phyloP scores from a whole-genome alignment of 257 asterid species.

The Solanum clarkiae region DNA sequence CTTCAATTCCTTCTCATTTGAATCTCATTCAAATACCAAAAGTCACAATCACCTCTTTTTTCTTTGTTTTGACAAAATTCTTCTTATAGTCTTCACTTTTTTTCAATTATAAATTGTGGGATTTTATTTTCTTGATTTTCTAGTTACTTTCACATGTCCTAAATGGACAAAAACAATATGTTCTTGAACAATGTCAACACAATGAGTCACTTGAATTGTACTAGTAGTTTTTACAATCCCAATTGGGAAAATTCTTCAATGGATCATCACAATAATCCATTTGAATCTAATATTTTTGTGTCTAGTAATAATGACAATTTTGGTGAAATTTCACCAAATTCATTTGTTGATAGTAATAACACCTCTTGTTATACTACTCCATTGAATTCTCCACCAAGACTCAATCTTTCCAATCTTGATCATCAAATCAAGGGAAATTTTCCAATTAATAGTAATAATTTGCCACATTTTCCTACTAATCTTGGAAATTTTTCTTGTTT shows the following conservation, averaged over 20 bases:
- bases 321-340: conserved; percentile 46
- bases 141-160: background rate
- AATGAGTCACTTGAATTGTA: conserved; percentile 2
- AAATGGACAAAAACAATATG: conserved; percentile 33
- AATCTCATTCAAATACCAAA: background rate
- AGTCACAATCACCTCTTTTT: background rate
- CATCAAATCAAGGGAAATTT: conserved; percentile 28
- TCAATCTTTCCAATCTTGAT: conserved; percentile 31
- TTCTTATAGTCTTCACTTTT: background rate
- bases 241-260: conserved; percentile 53
- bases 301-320: conserved; percentile 17
- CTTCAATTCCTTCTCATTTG: background rate
- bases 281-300: conserved; percentile 38
- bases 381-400: conserved; percentile 70
- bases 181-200: conserved; percentile 7
- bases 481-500: conserved; percentile 55
- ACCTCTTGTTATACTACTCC: conserved; percentile 62
- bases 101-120: background rate
- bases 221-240: conserved; percentile 18
- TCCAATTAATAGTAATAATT: background rate
- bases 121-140: background rate
- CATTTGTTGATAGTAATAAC: conserved; percentile 8
- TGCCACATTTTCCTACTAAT: conserved; percentile 37
- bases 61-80: conserved; percentile 5
- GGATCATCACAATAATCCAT: conserved; percentile 45